Evolutionary conservation across 2,329 filamentous ascomycete genomes (phyloP).

Genomic region (Diaporthe destruens): DNA sequence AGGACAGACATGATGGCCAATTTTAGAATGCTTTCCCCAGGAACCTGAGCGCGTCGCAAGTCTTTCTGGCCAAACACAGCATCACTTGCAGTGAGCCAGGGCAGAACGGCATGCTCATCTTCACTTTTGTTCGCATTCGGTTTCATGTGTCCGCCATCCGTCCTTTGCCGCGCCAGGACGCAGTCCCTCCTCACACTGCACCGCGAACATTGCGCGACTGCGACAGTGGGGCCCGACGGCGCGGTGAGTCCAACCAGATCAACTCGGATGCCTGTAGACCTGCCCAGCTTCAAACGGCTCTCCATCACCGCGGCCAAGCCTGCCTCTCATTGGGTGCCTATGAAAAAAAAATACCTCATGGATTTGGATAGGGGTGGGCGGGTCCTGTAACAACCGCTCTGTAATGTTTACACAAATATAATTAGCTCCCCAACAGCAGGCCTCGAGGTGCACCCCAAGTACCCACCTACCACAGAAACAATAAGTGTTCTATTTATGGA

Average conservation of each 20-base stretch:
- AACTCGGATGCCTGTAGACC: too few species aligned
- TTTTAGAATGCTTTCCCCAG: neutral
- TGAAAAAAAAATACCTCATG: constrained; percentile 3
- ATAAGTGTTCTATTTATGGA: constrained; percentile 23
- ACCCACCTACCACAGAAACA: too few species aligned
- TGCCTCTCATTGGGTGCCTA: neutral
- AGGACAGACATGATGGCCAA: neutral
- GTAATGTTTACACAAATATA: constrained; percentile 5
- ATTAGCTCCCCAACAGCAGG: neutral
- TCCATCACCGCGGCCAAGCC: neutral
- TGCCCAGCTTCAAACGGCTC: neutral
- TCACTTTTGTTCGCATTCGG: neutral
- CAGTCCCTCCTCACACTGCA: neutral
- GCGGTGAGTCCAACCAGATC: neutral
- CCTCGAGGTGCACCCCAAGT: neutral
- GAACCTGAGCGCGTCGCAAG: neutral
- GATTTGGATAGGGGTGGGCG: neutral
- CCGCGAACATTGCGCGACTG: neutral
- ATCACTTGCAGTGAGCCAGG: too few species aligned
- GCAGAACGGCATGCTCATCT: neutral
- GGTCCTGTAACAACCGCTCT: constrained; percentile 3
- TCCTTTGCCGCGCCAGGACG: too few species aligned
- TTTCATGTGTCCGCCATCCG: neutral
- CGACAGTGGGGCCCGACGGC: neutral
- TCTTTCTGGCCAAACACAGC: neutral